Evolutionary conservation across 768 basidiomycete genomes (phyloP), one percentile per base, ranked within the genome.

Genomic region (Boletus pseudo-olivaceus): DNA sequence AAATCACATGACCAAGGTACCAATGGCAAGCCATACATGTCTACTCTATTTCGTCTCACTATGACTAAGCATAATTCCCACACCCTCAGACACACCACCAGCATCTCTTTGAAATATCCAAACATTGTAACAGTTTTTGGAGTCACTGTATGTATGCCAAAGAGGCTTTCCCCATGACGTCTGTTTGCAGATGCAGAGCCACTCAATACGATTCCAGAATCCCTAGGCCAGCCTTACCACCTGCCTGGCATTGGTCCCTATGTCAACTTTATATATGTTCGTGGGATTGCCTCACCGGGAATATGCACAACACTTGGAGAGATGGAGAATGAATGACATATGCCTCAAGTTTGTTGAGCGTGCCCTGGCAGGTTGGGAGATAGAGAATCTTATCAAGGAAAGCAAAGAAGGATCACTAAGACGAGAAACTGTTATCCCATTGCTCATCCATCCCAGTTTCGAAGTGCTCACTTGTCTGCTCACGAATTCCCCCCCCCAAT

Each of bases 261-360:
- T 70, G 78, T 85, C 11, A 75, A 79, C n/a, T 98, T 96, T 65
- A 87, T 95, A 88, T 44, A 90, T 98, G 4, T 89, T 98, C 59
- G 79, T 85, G 32, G 84, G 86, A 49, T 85, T 91, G 39, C 77
- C 83, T 12, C 79, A 76, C 48, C 79, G 94, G 43, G 92, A 90
- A 55, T 98, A 88, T 63, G 75, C 81, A 4, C 79, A 79, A 30
- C 83, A 83, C 11, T 82, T 82, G 12, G 93, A 98, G 63, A 74
- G 87, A 56, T 98, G 93, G 93, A 78, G 84, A 62, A 85, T 90
- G 67, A 89, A 93, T 50, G 93, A 95, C 58, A 76, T 87, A 0
- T 90, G 88, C 50, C 75, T 98, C 41, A 83, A 82, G 54, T 96
- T 90, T 65, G 78, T 96, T 51, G 96, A 98, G 64, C 83, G 89